Base-by-base conservation (phyloP, 192 early-diverging fungal genomes). In the Coemansia sp. region DNA sequence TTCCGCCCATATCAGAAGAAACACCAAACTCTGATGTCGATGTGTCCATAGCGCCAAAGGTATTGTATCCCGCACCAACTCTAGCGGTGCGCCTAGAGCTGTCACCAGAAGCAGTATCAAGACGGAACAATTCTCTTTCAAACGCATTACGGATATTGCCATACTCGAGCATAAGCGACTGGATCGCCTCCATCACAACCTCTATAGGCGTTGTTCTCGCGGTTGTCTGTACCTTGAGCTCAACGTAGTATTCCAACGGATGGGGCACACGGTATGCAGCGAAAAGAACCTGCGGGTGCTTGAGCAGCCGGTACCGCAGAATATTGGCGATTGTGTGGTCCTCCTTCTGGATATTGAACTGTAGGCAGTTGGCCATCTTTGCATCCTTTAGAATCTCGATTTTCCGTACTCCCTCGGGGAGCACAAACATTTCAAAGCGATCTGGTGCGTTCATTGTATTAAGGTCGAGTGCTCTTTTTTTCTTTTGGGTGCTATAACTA, bases 271-370 rank as follows among this genome's bases (percentile, higher is more conserved):
- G 93, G 87, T 99, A 99, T 54, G 96, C 98, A 6, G 95, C 92
- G 85, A 98, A 99, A 22, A 95, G 78, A 1, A 99, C 98, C 67
- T 92, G 92, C 5, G 91, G 89, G 81, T 99, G 91, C 68, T 94
- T 90, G 12, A 98, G 85, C 9, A 99, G 83, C 81, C 93, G 63
- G 94, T 89, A 90, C 79, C 95, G 77, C n/a, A 99, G 86, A 68
- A 96, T 87, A 75, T 98, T 98, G 22, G 91, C 98, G 3, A 99
- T 79, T 17, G 96, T 99, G 73, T 99, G 98, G 84, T 99, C 98
- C 76, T 99, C 98, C 73, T 91, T 91, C 51, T 95, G 87, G 51
- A 99, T 89, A 51, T 87, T 90, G 78, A 98, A 95, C 14, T 91
- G 94, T 3, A 94, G 90, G 51, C 95, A 95, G 73, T 99, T 98